Base-by-base conservation (phyloP, 306 rosid species). In the Quercus engelmannii region DNA sequence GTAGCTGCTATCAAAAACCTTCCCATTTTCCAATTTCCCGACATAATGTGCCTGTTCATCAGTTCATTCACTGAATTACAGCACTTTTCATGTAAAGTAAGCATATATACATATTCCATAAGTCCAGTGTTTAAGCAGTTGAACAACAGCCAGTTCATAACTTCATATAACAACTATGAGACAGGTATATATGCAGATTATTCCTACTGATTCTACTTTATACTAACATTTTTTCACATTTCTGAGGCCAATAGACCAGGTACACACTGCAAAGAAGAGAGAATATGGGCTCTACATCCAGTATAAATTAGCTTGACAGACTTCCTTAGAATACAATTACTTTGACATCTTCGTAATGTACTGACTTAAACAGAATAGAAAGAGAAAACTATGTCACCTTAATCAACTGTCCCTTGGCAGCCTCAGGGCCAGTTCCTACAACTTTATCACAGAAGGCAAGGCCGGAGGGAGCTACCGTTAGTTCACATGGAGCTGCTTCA, bases 1-100 rank as follows among this genome's bases (percentile, higher is more conserved):
- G 57, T 94, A 94, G 87, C 99, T 94, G 90, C 99, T 92, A 54
- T 94, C 99, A 3, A 94, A 94, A 56, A 91, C 84, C 85, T 88
- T 92, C 58, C 99, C 99, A 80, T 88, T 90, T 85, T 94, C 99
- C 89, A 94, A 77, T 85, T 78, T 94, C 83, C 99, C 99, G 9
- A 90, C 89, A 69, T 92, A 94, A 79, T 94, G 97, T 61, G 97
- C 99, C 95, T 92, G 89, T 15, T 17, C 49, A 58, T 18, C 49
- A 68, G 69, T 38, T 49, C 69, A 65, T 18, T 13, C 43, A 75
- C 11, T 41, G n/a, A 49, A 56, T 68, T 19, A 62, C 8, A 17
- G 21, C 8, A 17, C 14, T 64, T 30, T 28, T 3, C 43, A 6
- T n/a, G 8, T 30, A 64, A 26, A 62, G 33, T 26, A 26, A 76